phyloP scores from a whole-genome alignment of 306 rosid genomes.

The Calophaca sinica region DNA sequence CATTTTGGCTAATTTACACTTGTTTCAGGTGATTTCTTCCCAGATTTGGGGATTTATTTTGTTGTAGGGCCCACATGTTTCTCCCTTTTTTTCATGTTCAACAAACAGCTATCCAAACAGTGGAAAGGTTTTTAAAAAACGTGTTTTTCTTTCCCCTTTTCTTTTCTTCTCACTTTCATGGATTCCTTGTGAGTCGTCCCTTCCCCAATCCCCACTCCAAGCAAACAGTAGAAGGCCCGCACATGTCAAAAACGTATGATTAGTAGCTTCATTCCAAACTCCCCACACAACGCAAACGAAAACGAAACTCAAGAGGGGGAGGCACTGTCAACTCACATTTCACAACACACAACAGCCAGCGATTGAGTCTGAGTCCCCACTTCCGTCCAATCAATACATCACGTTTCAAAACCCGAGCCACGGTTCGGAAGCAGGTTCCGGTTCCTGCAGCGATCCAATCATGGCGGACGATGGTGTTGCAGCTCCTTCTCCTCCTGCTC shows the following conservation, averaged over 20 bases:
- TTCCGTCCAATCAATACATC: slow-evolving; percentile 12
- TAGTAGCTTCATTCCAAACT: not conserved
- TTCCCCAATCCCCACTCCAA: too few relatives aligned
- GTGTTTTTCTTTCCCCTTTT: too few relatives aligned
- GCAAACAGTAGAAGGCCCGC: not conserved
- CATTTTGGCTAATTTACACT: too few relatives aligned
- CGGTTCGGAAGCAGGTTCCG: too few relatives aligned
- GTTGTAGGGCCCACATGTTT: too few relatives aligned
- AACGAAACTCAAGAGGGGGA: not conserved
- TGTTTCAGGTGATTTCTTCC: too few relatives aligned
- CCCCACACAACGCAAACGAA: not conserved
- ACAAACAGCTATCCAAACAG: too few relatives aligned
- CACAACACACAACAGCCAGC: not conserved
- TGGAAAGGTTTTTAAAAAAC: too few relatives aligned
- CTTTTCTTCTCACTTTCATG: too few relatives aligned
- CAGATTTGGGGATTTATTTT: too few relatives aligned
- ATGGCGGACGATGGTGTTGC: slow-evolving; percentile 81
- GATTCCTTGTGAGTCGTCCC: too few relatives aligned
- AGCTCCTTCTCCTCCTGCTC: slow-evolving; percentile 52
- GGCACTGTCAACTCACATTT: not conserved
- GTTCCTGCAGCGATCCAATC: slow-evolving; percentile 46
- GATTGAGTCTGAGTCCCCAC: not conserved
- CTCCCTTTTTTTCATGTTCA: too few relatives aligned
- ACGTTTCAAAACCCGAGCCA: slow-evolving; percentile 49
- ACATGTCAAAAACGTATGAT: not conserved